A percentile compares a stretch with the other conserved stretches of the same genome.
Evolutionary conservation across 75 land plant genomes (phyloP).

Genomic region (Gnetum montanum): DNA sequence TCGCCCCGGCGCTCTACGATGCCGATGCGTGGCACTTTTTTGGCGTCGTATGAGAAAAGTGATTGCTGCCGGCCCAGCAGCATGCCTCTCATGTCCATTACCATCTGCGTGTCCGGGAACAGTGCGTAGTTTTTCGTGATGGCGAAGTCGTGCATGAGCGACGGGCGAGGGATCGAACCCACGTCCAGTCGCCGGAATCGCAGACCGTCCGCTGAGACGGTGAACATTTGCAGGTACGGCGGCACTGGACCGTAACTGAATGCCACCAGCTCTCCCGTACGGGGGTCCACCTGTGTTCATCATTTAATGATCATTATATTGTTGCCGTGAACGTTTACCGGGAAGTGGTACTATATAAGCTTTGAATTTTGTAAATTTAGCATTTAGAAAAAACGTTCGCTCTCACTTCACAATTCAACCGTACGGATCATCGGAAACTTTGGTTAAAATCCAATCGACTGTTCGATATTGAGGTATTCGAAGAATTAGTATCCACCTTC

Average conservation of each 20-base stretch:
- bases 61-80: slow-evolving; percentile 24
- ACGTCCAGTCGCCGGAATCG: slow-evolving; percentile 48
- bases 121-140: slow-evolving; percentile 43
- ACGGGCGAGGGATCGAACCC: slow-evolving; percentile 22
- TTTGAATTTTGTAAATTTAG: too few species aligned
- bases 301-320: too few species aligned
- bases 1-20: slow-evolving; percentile 45
- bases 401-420: too few species aligned
- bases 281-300: too few species aligned
- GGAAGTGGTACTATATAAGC: too few species aligned
- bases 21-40: slow-evolving; percentile 57
- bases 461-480: too few species aligned
- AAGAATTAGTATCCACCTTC: too few species aligned
- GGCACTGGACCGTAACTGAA: slow-evolving; percentile 30
- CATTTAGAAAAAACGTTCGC: too few species aligned
- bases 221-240: slow-evolving; percentile 48
- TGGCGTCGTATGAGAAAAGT: slow-evolving; percentile 28
- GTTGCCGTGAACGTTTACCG: too few species aligned
- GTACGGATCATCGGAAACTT: too few species aligned
- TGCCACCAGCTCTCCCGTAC: slow-evolving; percentile 52
- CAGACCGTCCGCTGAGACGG: slow-evolving; percentile 29
- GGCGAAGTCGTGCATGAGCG: slow-evolving; percentile 59
- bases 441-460: too few species aligned
- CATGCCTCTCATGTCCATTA: slow-evolving; percentile 36
- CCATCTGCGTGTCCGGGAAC: slow-evolving; percentile 45